phyloP scores from a whole-genome alignment of 441 rosid species.

The Corymbia citriodora region DNA sequence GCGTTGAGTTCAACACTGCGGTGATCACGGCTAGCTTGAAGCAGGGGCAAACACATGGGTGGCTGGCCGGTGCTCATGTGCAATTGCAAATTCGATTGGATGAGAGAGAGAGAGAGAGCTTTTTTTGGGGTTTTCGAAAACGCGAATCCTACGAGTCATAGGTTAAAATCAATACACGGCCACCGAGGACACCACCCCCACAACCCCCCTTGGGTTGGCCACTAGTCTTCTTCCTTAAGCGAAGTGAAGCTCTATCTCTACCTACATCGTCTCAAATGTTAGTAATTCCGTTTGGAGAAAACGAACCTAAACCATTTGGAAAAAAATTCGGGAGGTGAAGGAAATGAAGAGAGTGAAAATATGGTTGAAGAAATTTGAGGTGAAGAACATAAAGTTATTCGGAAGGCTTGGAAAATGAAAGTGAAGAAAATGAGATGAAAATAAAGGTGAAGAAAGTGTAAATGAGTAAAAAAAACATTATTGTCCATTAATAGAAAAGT shows the following conservation, averaged over 20 bases:
- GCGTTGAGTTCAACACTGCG: neutral
- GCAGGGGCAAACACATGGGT: neutral
- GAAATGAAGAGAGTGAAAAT: neutral
- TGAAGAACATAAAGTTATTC: neutral
- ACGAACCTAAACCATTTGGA: neutral
- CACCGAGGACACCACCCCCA: neutral
- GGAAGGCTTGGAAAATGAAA: neutral
- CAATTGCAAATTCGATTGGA: neutral
- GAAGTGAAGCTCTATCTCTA: neutral
- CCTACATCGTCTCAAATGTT: neutral
- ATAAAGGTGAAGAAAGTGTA: neutral
- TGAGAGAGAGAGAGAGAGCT: neutral
- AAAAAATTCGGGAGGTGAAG: neutral
- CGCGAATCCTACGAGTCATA: neutral
- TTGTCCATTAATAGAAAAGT: neutral
- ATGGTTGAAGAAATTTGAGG: neutral
- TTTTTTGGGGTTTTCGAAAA: neutral
- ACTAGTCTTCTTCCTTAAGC: too few relatives aligned
- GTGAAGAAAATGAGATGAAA: neutral
- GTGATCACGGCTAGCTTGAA: neutral
- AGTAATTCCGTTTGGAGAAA: neutral
- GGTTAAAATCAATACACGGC: neutral
- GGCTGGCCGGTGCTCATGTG: neutral
- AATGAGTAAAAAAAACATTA: neutral
- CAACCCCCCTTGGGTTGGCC: neutral